Percentiles rank a stretch among this genome's conserved stretches.
These are phyloP conservation scores for Terfezia boudieri DNA, from an alignment of 495 filamentous ascomycete species.

Conservation along the genomic window DNA sequence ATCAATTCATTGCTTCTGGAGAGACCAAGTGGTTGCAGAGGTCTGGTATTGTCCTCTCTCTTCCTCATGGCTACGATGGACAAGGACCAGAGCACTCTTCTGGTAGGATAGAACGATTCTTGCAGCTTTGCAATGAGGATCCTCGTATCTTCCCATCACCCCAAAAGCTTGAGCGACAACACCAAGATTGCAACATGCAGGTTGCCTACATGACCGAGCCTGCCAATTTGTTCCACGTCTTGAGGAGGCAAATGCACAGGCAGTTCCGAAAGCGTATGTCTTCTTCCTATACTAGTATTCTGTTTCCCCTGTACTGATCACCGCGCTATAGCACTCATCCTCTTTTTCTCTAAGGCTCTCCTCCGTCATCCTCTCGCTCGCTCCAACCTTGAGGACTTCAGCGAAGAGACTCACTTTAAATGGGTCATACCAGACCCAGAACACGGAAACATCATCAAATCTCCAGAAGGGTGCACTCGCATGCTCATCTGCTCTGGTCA, in stretches of 20 bases:
- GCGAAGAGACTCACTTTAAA: conserved; percentile 73
- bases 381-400: conserved; percentile 74
- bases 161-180: conserved; percentile 85
- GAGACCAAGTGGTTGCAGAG: conserved; percentile 97
- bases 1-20: conserved; percentile 94
- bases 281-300: not conserved
- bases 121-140: conserved; percentile 96
- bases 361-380: conserved; percentile 81
- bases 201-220: conserved; percentile 84
- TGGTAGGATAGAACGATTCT: conserved; percentile 86
- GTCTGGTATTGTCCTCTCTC: conserved; percentile 77
- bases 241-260: conserved; percentile 91
- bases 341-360: conserved; percentile 94
- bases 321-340: conserved; percentile 44
- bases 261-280: conserved; percentile 95
- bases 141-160: conserved; percentile 68
- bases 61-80: conserved; percentile 95
- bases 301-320: conserved; percentile 19
- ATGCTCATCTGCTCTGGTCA: conserved; percentile 89
- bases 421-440: conserved; percentile 84
- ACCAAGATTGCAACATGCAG: conserved; percentile 99
- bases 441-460: conserved; percentile 48
- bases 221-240: conserved; percentile 85
- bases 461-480: conserved; percentile 75
- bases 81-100: conserved; percentile 98